Base-by-base conservation (phyloP, 305 asterid species). In the Andrographis paniculata region DNA sequence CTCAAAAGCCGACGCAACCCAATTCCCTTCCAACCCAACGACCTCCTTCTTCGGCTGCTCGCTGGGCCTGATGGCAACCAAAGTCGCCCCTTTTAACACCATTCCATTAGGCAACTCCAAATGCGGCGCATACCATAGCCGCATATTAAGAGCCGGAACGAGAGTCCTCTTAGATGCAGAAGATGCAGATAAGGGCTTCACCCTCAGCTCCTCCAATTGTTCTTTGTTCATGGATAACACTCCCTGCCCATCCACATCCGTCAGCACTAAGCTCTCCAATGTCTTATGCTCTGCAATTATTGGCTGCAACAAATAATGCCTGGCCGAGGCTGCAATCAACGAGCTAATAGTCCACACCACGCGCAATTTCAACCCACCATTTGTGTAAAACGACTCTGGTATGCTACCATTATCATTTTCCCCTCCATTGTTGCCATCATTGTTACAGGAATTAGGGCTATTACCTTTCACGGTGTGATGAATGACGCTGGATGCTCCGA, bases 281-380 rank as follows among this genome's bases (percentile, higher is more conserved):
- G 94, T 82, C 70, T 72, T 73, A 52, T 89, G 97, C 68, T 89
- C 95, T 0, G 93, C 72, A 31, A 89, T 85, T 20, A 89, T 89
- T 0, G 94, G 91, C 65, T 89, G 97, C 58, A 89, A 50, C 59
- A 89, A 68, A 59, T 89, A 89, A 72, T 89, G 97, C 68, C 97
- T 74, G 0, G 97, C 97, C 6, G 97, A 84, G 45, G 97, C 97
- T 14, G 97, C 97, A 10, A 89, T 85, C 64, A 89, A 63, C 36
- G 97, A 89, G 62, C 97, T 89, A 37, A 89, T 89, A 9, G 97
- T 89, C 97, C 97, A 89, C 15, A 89, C 95, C 1, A 89, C 97
- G 6, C 97, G 92, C 69, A 89, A 55, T 41, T 89, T 89, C 69
- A 89, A 63, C 16, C 94, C 97, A 31, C 97, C 97, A 39, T 85